A percentile compares a stretch with the other conserved stretches of the same genome.
Conservation (phyloP, 257 asterid species). For the Plectranthus barbatus region DNA sequence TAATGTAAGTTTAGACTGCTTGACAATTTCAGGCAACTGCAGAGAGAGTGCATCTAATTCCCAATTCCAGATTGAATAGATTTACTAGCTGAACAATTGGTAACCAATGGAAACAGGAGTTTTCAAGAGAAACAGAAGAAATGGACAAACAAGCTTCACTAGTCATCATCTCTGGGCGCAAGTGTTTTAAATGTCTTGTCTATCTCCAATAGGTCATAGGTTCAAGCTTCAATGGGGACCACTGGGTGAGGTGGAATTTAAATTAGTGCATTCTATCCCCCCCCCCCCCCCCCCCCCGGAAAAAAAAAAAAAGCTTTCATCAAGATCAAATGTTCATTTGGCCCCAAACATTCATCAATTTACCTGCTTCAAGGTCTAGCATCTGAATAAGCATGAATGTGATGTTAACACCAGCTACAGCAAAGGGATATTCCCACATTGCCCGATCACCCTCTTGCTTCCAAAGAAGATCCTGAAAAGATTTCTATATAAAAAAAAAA, state of each 20-base stretch:
- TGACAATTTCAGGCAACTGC: not conserved
- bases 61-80: not conserved
- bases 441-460: constrained; percentile 96
- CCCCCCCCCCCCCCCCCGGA: too few species aligned
- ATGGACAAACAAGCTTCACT: too few species aligned
- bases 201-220: too few species aligned
- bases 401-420: constrained; percentile 98
- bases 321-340: not conserved
- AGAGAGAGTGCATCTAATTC: not conserved
- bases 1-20: not conserved
- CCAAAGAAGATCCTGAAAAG: constrained; percentile 93
- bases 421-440: constrained; percentile 97
- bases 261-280: too few species aligned
- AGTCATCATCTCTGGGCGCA: too few species aligned
- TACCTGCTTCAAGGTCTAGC: constrained; percentile 99
- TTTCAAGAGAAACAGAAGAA: not conserved
- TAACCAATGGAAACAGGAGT: not conserved
- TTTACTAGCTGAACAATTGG: not conserved
- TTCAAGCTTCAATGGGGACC: too few species aligned
- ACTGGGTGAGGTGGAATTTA: too few species aligned
- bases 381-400: constrained; percentile 98
- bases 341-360: constrained; percentile 10
- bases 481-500: constrained; percentile 55
- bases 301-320: not conserved
- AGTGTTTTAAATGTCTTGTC: too few species aligned